Percentiles rank a stretch among this genome's conserved stretches.
These are phyloP conservation scores for Fusarium sp. DNA, from an alignment of 2,329 filamentous ascomycete species.

Conservation along the genomic window DNA sequence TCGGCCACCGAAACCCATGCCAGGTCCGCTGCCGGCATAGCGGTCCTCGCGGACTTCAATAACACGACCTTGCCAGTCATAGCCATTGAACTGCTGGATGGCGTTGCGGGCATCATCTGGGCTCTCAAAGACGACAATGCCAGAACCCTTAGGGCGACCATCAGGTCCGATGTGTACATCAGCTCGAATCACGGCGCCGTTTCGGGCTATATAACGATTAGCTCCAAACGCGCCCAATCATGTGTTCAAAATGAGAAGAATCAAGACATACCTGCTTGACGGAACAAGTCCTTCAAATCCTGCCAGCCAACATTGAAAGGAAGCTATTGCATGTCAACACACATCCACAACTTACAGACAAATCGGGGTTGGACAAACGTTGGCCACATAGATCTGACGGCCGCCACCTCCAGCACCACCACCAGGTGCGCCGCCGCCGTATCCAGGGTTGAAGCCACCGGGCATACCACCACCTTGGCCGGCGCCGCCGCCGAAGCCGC, in stretches of 20 bases:
- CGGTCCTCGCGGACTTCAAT: conserved; percentile 97
- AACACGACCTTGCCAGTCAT: conserved; percentile 94
- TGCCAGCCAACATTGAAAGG: conserved; percentile 99
- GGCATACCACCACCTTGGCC: conserved; percentile 55
- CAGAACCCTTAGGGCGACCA: conserved; percentile 93
- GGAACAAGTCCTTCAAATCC: conserved; percentile 98
- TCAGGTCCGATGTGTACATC: conserved; percentile 94
- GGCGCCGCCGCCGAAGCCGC: conserved; percentile 64
- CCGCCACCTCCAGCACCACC: conserved; percentile 63
- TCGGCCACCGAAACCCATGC: conserved; percentile 63
- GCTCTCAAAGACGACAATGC: conserved; percentile 95
- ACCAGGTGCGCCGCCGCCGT: conserved; percentile 60
- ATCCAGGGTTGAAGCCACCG: conserved; percentile 67
- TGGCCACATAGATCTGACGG: conserved; percentile 96
- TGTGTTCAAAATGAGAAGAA: background rate
- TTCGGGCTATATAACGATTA: conserved; percentile 53
- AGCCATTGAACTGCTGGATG: conserved; percentile 97
- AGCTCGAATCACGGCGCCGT: conserved; percentile 87
- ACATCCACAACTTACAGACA: conserved; percentile 10
- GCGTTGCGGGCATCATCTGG: conserved; percentile 94
- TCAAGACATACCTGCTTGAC: conserved; percentile 84
- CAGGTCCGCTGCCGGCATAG: conserved; percentile 74
- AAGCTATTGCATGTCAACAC: conserved; percentile 67
- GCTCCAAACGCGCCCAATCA: background rate
- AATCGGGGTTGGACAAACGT: conserved; percentile 75